A percentile compares a stretch with the other conserved stretches of the same genome.
phyloP scores from a whole-genome alignment of 495 filamentous ascomycete genomes.

The Aspergillus baeticus region DNA sequence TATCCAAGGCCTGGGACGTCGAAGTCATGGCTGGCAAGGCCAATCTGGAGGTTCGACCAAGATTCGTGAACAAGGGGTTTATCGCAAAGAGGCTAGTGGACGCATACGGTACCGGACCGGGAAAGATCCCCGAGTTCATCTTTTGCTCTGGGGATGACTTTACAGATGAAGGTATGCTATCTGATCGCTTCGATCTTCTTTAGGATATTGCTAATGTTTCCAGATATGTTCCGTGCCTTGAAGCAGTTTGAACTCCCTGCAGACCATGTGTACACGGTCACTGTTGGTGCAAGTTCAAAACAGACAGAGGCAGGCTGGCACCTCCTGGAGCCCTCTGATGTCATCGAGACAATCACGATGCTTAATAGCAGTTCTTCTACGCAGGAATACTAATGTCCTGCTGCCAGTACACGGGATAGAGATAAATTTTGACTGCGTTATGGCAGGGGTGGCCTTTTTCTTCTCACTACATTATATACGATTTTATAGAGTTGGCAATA shows the following conservation, averaged over 20 bases:
- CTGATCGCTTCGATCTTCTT: not conserved
- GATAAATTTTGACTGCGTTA: not conserved
- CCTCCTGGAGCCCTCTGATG: conserved; percentile 80
- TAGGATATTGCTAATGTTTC: conserved; percentile 6
- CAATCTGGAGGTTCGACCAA: conserved; percentile 94
- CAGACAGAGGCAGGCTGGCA: conserved; percentile 85
- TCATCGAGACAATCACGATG: conserved; percentile 73
- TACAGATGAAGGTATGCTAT: conserved; percentile 84
- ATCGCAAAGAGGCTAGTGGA: conserved; percentile 77
- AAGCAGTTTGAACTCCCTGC: conserved; percentile 53
- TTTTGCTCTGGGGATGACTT: conserved; percentile 92
- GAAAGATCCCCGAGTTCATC: conserved; percentile 68
- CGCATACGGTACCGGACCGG: conserved; percentile 53
- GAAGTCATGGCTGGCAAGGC: conserved; percentile 96
- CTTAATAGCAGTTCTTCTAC: conserved; percentile 49
- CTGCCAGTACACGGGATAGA: not conserved
- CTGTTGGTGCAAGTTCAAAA: conserved; percentile 83
- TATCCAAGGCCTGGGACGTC: conserved; percentile 76
- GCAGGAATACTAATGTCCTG: conserved; percentile 29
- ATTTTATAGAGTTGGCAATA: conserved; percentile 1
- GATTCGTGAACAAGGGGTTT: conserved; percentile 93
- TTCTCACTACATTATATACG: conserved; percentile 6
- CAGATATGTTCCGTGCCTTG: conserved; percentile 66
- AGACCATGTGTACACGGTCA: conserved; percentile 78
- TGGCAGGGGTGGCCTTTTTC: not conserved